Percentiles rank a stretch among this genome's conserved stretches.
Conservation (phyloP, 1,284 basidiomycete species). For the Irpex sp. region DNA sequence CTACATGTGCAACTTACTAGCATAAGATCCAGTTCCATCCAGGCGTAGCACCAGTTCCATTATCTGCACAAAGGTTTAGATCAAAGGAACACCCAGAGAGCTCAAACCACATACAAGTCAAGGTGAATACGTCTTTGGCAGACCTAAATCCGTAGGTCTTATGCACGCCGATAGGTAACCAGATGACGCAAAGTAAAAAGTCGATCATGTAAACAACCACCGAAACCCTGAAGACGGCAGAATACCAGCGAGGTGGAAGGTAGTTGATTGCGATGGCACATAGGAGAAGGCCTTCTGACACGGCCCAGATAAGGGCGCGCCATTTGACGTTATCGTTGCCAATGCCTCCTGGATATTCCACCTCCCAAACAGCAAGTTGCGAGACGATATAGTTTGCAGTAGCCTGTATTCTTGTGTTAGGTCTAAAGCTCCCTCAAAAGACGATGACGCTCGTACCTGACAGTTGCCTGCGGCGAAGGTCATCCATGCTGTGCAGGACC, state of each 20-base stretch:
- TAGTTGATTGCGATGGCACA: constrained; percentile 78
- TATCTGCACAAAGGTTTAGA: constrained; percentile 47
- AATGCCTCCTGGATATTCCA: constrained; percentile 76
- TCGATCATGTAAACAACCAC: constrained; percentile 75
- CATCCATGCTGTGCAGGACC: constrained; percentile 88
- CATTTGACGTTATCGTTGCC: constrained; percentile 72
- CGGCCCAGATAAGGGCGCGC: constrained; percentile 77
- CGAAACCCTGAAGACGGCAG: constrained; percentile 71
- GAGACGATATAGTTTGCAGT: constrained; percentile 85
- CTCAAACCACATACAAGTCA: constrained; percentile 58
- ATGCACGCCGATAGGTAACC: constrained; percentile 84
- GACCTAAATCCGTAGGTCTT: constrained; percentile 81
- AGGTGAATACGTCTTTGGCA: constrained; percentile 76
- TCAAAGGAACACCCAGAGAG: not conserved
- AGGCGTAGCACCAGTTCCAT: constrained; percentile 79
- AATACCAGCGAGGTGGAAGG: constrained; percentile 72
- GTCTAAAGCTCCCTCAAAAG: not conserved
- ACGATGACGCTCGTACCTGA: constrained; percentile 46
- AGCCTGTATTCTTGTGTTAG: constrained; percentile 40
- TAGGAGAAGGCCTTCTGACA: constrained; percentile 69
- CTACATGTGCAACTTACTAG: constrained; percentile 43
- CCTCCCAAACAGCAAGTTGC: constrained; percentile 73
- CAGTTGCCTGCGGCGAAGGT: constrained; percentile 83
- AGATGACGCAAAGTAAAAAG: constrained; percentile 81
- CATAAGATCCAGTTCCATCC: constrained; percentile 87